phyloP scores from a whole-genome alignment of 495 filamentous ascomycete genomes.

The Penicillium coprophilum region DNA sequence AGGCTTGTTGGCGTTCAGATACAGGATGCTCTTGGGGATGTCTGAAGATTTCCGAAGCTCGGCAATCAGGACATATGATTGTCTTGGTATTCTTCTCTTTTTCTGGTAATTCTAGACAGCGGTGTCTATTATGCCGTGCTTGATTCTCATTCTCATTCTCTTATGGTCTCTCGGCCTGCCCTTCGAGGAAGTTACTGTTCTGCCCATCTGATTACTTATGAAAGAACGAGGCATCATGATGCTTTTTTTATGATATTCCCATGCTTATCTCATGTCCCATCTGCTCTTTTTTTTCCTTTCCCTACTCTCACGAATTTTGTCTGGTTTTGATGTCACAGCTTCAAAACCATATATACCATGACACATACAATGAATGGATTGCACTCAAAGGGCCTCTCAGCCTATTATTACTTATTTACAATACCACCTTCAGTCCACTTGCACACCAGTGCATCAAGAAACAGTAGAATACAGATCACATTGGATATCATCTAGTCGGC shows the following conservation, averaged over 20 bases:
- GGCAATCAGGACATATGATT: constrained; percentile 8
- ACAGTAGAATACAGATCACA: constrained; percentile 33
- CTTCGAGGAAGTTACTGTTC: background rate
- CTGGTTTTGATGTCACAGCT: constrained; percentile 5
- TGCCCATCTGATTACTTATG: background rate
- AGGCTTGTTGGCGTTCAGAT: constrained; percentile 36
- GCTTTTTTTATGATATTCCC: constrained; percentile 11
- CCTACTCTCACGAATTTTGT: background rate
- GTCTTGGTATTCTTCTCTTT: constrained; percentile 1
- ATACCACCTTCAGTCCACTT: background rate
- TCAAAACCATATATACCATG: constrained; percentile 10
- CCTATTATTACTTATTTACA: background rate
- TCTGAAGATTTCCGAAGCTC: constrained; percentile 14
- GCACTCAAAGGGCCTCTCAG: background rate
- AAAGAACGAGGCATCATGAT: constrained; percentile 2
- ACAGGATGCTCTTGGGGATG: constrained; percentile 23
- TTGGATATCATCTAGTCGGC: constrained; percentile 36
- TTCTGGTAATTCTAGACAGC: background rate
- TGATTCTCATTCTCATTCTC: background rate
- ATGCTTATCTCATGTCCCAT: background rate
- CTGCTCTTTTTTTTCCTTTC: background rate
- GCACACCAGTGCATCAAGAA: background rate
- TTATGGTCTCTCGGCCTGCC: background rate
- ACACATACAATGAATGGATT: constrained; percentile 4
- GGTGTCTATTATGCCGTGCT: background rate